Evolutionary conservation across 352 stramenopile genomes (phyloP).

Genomic region (Pythium plurisporium): DNA sequence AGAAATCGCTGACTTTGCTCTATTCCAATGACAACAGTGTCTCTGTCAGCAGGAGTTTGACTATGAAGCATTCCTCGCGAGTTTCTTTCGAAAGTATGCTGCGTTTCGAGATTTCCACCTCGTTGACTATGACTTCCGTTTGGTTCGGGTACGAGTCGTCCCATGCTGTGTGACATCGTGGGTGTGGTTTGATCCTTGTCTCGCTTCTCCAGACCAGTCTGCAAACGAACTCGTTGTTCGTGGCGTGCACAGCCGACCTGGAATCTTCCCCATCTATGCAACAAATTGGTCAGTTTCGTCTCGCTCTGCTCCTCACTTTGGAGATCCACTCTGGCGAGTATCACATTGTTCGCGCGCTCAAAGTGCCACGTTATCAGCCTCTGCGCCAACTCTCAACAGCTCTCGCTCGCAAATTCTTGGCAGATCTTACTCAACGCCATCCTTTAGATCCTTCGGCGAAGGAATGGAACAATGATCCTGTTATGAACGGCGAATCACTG

Average conservation of each 20-base stretch:
- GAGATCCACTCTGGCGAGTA: conserved; percentile 39
- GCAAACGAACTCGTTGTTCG: conserved; percentile 37
- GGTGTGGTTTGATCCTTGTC: background rate
- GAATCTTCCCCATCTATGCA: conserved; percentile 12
- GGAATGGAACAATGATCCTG: conserved; percentile 37
- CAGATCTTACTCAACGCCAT: conserved; percentile 25
- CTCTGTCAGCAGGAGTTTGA: conserved; percentile 48
- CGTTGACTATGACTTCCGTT: conserved; percentile 56
- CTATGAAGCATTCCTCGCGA: conserved; percentile 46
- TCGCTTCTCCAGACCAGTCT: conserved; percentile 18
- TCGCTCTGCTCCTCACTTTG: conserved; percentile 43
- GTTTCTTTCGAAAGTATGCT: conserved; percentile 42
- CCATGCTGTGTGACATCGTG: background rate
- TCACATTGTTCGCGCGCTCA: conserved; percentile 42
- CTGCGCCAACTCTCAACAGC: conserved; percentile 28
- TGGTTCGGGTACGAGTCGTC: conserved; percentile 40
- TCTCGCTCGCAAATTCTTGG: conserved; percentile 29
- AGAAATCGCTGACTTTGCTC: too few species aligned
- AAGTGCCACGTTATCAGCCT: conserved; percentile 26
- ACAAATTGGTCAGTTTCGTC: conserved; percentile 9
- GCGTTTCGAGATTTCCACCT: conserved; percentile 36
- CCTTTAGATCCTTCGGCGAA: conserved; percentile 11
- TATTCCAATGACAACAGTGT: too few species aligned
- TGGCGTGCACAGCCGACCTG: conserved; percentile 44
- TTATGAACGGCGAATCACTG: conserved; percentile 37